Base-by-base conservation (phyloP, 176 grass and related monocot genomes). In the Carex myosuroides region DNA sequence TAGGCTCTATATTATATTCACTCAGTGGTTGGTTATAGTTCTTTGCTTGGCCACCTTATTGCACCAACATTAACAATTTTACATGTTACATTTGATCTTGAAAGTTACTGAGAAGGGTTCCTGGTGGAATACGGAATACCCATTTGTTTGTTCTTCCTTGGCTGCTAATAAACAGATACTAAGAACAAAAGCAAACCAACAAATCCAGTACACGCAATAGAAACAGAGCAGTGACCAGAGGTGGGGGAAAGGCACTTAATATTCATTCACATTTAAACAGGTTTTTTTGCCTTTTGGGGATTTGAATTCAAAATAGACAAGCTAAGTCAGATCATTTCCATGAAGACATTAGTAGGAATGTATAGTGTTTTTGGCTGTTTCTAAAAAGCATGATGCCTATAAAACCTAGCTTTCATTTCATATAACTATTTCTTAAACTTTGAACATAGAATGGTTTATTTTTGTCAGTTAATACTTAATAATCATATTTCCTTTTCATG, bases 121-220 rank as follows among this genome's bases (percentile, higher is more conserved):
- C 71, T 16, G 10, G 39, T 82, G 29, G 30, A 67, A 65, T 22
- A 67, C 37, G 29, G 30, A 67, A 65, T 22, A 67, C 37, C 61
- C 42, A 67, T 66, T 65, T 66, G 81, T 64, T 69, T 54, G 48
- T 83, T 55, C 64, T 53, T 32, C 41, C 21, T 83, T 83, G 81
- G 41, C 62, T 83, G 81, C 4, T 68, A 83, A 55, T 83, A 53
- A 66, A 41, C n/a, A 83, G 81, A 83, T 83, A 66, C 81, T 66
- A 32, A 67, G 81, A 83, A 83, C 81, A 83, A 83, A 83, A 53
- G 42, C 41, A 83, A 83, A 46, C 81, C 20, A 66, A 83, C 81
- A 83, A 69, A 83, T 67, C 10, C 9, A 83, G 81, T 83, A 83
- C 60, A 66, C 41, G 64, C 81, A 83, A 83, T 55, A 78, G 73